A percentile compares a stretch with the other conserved stretches of the same genome.
Evolutionary conservation across 495 filamentous ascomycete genomes (phyloP).

Genomic region (Podospora anserina): DNA sequence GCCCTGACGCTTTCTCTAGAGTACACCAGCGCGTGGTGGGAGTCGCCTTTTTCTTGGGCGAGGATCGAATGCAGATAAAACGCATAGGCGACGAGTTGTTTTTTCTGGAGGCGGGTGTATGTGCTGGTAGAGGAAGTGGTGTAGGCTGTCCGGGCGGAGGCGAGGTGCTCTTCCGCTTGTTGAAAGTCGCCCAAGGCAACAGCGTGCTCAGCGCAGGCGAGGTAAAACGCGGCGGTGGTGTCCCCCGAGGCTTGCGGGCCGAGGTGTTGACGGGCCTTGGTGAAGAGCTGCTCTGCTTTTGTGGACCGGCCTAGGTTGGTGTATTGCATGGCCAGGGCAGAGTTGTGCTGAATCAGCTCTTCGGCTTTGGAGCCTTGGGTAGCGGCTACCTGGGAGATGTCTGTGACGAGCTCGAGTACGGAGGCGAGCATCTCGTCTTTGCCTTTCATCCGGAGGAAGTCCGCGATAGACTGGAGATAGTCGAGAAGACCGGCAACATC

Average conservation of each 20-base stretch:
- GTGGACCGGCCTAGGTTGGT: slow-evolving; percentile 72
- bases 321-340: slow-evolving; percentile 65
- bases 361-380: slow-evolving; percentile 43
- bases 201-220: slow-evolving; percentile 72
- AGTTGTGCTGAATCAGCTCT: slow-evolving; percentile 56
- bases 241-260: slow-evolving; percentile 23
- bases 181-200: slow-evolving; percentile 63
- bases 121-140: slow-evolving; percentile 20
- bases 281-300: slow-evolving; percentile 65
- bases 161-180: slow-evolving; percentile 50
- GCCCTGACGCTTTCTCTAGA: slow-evolving; percentile 64
- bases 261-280: slow-evolving; percentile 49
- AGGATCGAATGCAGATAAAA: slow-evolving; percentile 61
- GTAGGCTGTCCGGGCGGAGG: slow-evolving; percentile 36
- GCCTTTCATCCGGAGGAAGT: slow-evolving; percentile 77
- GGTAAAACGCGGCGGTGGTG: slow-evolving; percentile 53
- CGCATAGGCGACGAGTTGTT: slow-evolving; percentile 49
- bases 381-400: slow-evolving; percentile 55
- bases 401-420: slow-evolving; percentile 45
- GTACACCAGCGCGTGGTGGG: slow-evolving; percentile 61
- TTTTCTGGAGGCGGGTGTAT: slow-evolving; percentile 30
- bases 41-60: slow-evolving; percentile 59
- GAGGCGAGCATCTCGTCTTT: slow-evolving; percentile 43
- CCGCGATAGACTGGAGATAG: slow-evolving; percentile 65
- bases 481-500: slow-evolving; percentile 57